A percentile compares a stretch with the other conserved stretches of the same genome.
phyloP scores from a whole-genome alignment of 805 yeast species.

The Geotrichum ghanense region DNA sequence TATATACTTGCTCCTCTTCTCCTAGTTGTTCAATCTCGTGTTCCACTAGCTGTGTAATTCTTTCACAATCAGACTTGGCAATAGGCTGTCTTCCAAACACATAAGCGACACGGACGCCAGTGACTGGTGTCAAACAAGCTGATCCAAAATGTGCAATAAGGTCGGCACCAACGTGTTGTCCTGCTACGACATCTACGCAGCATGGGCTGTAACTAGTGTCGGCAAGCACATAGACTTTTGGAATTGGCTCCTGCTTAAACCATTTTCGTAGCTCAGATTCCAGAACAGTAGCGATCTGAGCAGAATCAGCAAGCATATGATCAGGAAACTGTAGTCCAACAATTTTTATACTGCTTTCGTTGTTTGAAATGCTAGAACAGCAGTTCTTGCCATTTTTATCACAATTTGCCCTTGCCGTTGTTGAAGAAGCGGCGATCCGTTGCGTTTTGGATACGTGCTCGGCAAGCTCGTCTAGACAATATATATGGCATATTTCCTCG shows the following conservation, averaged over 20 bases:
- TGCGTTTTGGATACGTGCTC: too few species aligned
- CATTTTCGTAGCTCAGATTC: slow-evolving; percentile 10
- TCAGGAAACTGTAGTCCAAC: slow-evolving; percentile 92
- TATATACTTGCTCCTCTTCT: slow-evolving; percentile 21
- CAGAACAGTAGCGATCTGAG: slow-evolving; percentile 44
- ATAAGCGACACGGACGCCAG: slow-evolving; percentile 62
- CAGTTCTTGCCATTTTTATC: too few species aligned
- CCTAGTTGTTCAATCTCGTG: slow-evolving; percentile 30
- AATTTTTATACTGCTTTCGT: slow-evolving; percentile 30
- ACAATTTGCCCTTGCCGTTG: too few species aligned
- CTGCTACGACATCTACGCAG: slow-evolving; percentile 95
- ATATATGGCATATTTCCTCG: slow-evolving; percentile 36
- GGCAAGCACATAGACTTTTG: slow-evolving; percentile 66
- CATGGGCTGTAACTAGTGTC: slow-evolving; percentile 94
- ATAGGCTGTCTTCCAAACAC: slow-evolving; percentile 34
- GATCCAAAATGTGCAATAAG: slow-evolving; percentile 88
- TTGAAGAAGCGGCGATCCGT: too few species aligned
- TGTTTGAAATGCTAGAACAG: too few species aligned
- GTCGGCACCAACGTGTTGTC: slow-evolving; percentile 82
- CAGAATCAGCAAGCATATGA: slow-evolving; percentile 61
- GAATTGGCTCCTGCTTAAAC: slow-evolving; percentile 11
- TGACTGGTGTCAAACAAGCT: slow-evolving; percentile 78
- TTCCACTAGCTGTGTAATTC: slow-evolving; percentile 34
- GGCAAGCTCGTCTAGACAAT: slow-evolving; percentile 40
- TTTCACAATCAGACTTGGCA: slow-evolving; percentile 27